Percentiles rank a stretch among this genome's conserved stretches.
phyloP scores from a whole-genome alignment of 805 yeast genomes.

The Metschnikowia continentalis region DNA sequence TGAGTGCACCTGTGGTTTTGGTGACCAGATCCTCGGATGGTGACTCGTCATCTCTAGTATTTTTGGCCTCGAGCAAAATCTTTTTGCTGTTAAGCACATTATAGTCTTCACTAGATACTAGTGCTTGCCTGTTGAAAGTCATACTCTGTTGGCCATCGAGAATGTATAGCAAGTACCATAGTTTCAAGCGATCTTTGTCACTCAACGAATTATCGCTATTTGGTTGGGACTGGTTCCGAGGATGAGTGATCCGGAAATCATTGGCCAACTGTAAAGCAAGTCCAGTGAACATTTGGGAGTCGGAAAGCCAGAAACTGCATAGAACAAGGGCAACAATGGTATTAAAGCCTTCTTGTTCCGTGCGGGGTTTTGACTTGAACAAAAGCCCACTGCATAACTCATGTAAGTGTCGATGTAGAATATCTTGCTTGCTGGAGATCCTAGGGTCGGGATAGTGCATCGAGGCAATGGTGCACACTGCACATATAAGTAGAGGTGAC shows the following conservation, averaged over 20 bases:
- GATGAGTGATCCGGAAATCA: conserved; percentile 27
- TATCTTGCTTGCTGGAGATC: conserved; percentile 26
- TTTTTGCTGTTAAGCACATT: conserved; percentile 40
- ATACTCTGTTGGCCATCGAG: conserved; percentile 68
- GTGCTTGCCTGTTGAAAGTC: conserved; percentile 53
- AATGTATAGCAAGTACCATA: conserved; percentile 64
- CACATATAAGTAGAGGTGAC: conserved; percentile 55
- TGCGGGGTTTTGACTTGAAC: conserved; percentile 35
- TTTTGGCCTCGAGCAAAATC: conserved; percentile 21
- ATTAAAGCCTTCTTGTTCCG: conserved; percentile 50
- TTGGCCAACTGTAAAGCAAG: conserved; percentile 64
- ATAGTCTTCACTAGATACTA: conserved; percentile 47
- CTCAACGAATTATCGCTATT: conserved; percentile 26
- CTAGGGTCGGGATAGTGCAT: conserved; percentile 48
- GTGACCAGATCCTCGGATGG: not conserved
- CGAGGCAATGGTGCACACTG: conserved; percentile 59
- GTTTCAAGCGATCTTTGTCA: conserved; percentile 42
- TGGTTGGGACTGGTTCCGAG: conserved; percentile 24
- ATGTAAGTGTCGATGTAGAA: conserved; percentile 29
- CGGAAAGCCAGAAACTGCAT: conserved; percentile 66
- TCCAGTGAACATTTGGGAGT: conserved; percentile 62
- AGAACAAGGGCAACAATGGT: conserved; percentile 60
- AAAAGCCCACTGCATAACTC: conserved; percentile 32
- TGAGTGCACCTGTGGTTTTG: not conserved
- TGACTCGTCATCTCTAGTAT: not conserved